Percentiles rank a stretch among this genome's conserved stretches.
Conservation (phyloP, 345 rosid species). For the Syzygium aromaticum region DNA sequence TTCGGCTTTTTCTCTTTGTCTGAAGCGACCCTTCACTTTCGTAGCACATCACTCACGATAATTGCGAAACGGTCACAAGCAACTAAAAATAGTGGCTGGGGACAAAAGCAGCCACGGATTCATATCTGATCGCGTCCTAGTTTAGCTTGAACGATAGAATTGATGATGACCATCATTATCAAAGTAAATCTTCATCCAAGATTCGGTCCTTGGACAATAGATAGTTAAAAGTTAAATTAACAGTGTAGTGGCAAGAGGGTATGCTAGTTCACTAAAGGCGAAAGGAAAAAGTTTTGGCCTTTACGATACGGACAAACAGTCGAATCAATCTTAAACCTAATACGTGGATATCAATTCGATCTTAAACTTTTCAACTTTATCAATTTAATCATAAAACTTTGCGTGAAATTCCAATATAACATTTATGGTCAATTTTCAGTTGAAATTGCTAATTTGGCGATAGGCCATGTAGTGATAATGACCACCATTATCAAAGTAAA, state of each 20-base stretch:
- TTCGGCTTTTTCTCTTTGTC: background rate
- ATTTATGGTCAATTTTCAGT: too few species aligned
- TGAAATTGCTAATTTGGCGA: fast-evolving
- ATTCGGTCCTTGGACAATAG: background rate
- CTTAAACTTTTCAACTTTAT: background rate
- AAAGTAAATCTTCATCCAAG: background rate
- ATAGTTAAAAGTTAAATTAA: background rate
- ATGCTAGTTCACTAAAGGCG: background rate
- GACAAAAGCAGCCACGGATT: background rate
- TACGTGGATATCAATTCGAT: fast-evolving
- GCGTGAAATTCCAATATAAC: background rate
- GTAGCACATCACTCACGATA: background rate
- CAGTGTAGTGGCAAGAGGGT: background rate
- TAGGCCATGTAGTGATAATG: background rate
- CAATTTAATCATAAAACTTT: background rate
- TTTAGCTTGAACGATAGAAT: background rate
- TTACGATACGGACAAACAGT: background rate
- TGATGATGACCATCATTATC: background rate
- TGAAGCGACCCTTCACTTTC: background rate
- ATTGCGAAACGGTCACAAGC: background rate
- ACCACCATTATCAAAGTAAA: too few species aligned
- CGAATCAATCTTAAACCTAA: background rate
- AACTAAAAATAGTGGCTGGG: background rate
- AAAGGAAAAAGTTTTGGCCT: background rate
- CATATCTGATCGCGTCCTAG: background rate